A percentile compares a stretch with the other conserved stretches of the same genome.
These are phyloP conservation scores for Lasiosphaeris hirsuta DNA, from an alignment of 495 filamentous ascomycete genomes.

Conservation along the genomic window DNA sequence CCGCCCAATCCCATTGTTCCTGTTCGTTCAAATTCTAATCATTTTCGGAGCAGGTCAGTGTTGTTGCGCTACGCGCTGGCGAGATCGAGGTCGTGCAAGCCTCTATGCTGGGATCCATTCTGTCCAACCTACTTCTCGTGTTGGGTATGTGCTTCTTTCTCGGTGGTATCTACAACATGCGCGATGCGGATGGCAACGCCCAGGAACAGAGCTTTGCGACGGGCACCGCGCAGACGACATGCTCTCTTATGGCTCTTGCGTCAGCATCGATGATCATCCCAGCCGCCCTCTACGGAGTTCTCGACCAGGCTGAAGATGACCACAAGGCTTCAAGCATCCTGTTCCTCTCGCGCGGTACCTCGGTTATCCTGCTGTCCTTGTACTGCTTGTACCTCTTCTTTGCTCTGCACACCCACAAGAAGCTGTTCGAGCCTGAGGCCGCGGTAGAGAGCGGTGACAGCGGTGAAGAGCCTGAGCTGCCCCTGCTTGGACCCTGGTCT, in stretches of 20 bases:
- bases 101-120: conserved; percentile 94
- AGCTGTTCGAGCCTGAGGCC: conserved; percentile 70
- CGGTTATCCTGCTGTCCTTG: conserved; percentile 82
- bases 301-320: conserved; percentile 29
- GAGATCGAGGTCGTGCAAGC: conserved; percentile 95
- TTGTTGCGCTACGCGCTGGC: conserved; percentile 79
- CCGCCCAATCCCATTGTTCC: conserved; percentile 13
- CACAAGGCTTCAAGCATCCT: conserved; percentile 65
- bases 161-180: conserved; percentile 66
- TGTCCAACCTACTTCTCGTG: conserved; percentile 93
- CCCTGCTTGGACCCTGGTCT: conserved; percentile 64
- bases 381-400: conserved; percentile 91
- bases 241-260: conserved; percentile 90
- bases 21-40: conserved; percentile 18
- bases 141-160: conserved; percentile 95
- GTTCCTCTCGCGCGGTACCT: conserved; percentile 81
- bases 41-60: conserved; percentile 66
- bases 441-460: conserved; percentile 32
- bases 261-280: conserved; percentile 92
- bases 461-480: conserved; percentile 50
- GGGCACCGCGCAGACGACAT: conserved; percentile 92
- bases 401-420: conserved; percentile 77
- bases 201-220: conserved; percentile 75
- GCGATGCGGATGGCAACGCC: conserved; percentile 37
- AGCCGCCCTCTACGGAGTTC: conserved; percentile 59